A percentile compares a stretch with the other conserved stretches of the same genome.
phyloP scores from a whole-genome alignment of 768 basidiomycete species.

The Suillus tomentosus region DNA sequence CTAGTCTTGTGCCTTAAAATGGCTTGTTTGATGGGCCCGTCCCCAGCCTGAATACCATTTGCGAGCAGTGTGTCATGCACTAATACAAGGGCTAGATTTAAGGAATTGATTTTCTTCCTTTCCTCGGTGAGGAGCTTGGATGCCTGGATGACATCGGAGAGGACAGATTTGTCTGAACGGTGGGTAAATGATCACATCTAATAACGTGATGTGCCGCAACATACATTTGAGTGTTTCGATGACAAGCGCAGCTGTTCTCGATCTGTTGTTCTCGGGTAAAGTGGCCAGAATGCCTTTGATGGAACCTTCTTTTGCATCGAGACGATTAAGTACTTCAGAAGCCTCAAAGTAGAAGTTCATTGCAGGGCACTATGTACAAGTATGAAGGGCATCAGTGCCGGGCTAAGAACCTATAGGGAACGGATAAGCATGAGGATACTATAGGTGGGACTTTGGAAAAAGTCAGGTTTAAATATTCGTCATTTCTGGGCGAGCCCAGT shows the following conservation, averaged over 20 bases:
- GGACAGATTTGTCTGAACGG: constrained; percentile 70
- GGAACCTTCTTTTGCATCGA: constrained; percentile 89
- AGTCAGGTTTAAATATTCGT: constrained; percentile 44
- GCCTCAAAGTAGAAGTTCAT: constrained; percentile 99
- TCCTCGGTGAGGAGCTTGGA: constrained; percentile 75
- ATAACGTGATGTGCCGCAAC: background rate
- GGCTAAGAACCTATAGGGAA: constrained; percentile 19
- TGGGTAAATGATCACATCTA: background rate
- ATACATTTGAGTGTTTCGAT: constrained; percentile 96
- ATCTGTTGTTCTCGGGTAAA: constrained; percentile 72
- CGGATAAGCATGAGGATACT: constrained; percentile 30
- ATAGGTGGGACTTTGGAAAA: constrained; percentile 14
- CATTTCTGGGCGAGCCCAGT: constrained; percentile 53
- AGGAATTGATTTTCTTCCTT: constrained; percentile 71
- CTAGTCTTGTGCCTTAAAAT: constrained; percentile 88
- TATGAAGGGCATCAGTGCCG: constrained; percentile 24
- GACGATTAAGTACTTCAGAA: constrained; percentile 76
- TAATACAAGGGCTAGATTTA: constrained; percentile 79
- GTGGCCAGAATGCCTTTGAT: constrained; percentile 82
- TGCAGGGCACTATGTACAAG: constrained; percentile 27
- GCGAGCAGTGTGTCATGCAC: constrained; percentile 89
- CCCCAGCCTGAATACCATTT: constrained; percentile 84
- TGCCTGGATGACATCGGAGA: constrained; percentile 67
- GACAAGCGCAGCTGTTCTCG: constrained; percentile 81
- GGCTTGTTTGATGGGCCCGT: constrained; percentile 89